Conservation (phyloP, 129 eudicot genomes). For the Smallanthus sonchifolius region DNA sequence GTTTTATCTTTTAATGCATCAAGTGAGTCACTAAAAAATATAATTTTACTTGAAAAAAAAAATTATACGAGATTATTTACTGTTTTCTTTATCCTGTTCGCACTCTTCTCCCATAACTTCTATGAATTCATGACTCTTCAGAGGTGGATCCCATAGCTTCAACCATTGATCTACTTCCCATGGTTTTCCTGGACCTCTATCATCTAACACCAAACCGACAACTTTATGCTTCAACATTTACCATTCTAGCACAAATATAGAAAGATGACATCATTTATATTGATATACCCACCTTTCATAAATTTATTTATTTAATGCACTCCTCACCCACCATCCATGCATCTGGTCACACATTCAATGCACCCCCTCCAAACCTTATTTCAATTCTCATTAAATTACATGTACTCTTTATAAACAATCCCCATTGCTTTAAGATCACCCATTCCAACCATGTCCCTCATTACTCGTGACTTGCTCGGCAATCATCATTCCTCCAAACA, state of each 20-base stretch:
- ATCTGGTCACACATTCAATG: not conserved
- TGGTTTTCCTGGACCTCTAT: not conserved
- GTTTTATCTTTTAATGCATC: too few species aligned
- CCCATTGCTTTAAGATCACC: not conserved
- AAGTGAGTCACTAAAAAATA: too few species aligned
- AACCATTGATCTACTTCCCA: too few species aligned
- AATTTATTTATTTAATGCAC: not conserved
- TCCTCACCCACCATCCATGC: constrained; percentile 1
- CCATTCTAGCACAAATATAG: not conserved
- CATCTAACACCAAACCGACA: not conserved
- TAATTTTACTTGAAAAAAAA: too few species aligned
- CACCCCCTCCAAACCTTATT: not conserved
- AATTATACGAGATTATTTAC: too few species aligned
- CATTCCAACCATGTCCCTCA: constrained; percentile 22
- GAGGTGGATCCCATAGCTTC: too few species aligned
- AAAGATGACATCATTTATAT: not conserved
- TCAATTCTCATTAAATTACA: not conserved
- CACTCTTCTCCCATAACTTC: too few species aligned
- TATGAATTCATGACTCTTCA: too few species aligned
- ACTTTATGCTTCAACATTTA: not conserved
- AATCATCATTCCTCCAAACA: constrained; percentile 41
- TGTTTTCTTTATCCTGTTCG: too few species aligned
- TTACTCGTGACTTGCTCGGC: constrained; percentile 69
- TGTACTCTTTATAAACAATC: not conserved
- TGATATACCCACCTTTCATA: not conserved